A percentile compares a stretch with the other conserved stretches of the same genome.
Conservation (phyloP, 768 basidiomycete species). For the Lactifluus piperatus region DNA sequence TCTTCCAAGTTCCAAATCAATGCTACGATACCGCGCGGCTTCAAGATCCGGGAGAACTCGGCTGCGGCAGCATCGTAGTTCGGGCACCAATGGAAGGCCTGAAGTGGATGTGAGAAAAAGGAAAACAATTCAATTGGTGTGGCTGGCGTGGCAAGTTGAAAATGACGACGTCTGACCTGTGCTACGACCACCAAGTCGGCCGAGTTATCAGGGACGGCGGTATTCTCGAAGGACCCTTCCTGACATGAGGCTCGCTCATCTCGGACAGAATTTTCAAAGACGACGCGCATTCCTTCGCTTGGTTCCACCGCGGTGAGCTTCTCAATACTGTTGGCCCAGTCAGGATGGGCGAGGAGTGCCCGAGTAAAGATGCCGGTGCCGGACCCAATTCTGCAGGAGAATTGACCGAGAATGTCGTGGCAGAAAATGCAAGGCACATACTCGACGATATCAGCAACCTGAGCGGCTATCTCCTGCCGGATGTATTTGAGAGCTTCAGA, state of each 20-base stretch:
- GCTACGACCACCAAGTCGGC: constrained; percentile 76
- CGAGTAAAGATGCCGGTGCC: constrained; percentile 90
- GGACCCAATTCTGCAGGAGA: constrained; percentile 52
- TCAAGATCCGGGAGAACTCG: constrained; percentile 77
- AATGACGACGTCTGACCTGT: constrained; percentile 37
- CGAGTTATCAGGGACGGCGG: constrained; percentile 53
- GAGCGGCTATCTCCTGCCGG: constrained; percentile 33
- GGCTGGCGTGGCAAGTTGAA: constrained; percentile 3
- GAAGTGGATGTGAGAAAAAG: not conserved
- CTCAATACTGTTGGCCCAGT: constrained; percentile 42
- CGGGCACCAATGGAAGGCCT: constrained; percentile 95
- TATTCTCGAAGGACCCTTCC: constrained; percentile 67
- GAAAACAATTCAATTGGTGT: constrained; percentile 8
- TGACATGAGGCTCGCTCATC: constrained; percentile 44
- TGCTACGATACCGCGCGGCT: constrained; percentile 59
- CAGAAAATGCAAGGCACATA: constrained; percentile 28
- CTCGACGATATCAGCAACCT: constrained; percentile 50
- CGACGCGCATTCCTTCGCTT: constrained; percentile 74
- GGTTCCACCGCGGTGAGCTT: constrained; percentile 72
- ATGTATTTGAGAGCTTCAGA: constrained; percentile 52
- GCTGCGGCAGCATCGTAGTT: constrained; percentile 60
- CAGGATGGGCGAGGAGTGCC: constrained; percentile 58
- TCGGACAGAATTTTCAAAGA: constrained; percentile 48
- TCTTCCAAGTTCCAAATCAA: constrained; percentile 93
- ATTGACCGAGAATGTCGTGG: not conserved